Percentiles rank a stretch among this genome's conserved stretches.
Conservation (phyloP, 345 rosid genomes). For the Erysimum cheiranthoides region DNA sequence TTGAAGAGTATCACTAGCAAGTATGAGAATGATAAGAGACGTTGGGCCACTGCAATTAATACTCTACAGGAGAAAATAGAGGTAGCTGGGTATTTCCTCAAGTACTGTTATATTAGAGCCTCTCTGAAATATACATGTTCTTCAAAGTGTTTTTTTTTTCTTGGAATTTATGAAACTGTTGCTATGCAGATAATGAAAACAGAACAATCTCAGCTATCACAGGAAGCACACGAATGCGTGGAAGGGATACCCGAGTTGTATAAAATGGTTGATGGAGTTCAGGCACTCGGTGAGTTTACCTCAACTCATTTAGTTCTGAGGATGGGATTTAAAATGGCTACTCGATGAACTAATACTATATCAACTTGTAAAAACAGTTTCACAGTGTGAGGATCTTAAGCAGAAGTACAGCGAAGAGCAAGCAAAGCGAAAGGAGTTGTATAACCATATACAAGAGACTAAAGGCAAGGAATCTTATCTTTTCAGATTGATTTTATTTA, state of each 20-base stretch:
- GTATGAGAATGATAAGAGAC: slow-evolving; percentile 64
- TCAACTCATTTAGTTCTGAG: slow-evolving; percentile 3
- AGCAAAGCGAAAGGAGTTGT: slow-evolving; percentile 86
- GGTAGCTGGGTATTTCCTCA: slow-evolving; percentile 48
- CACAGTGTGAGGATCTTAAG: slow-evolving; percentile 90
- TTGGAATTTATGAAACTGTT: slow-evolving; percentile 22
- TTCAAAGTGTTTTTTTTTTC: not conserved
- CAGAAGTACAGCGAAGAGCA: slow-evolving; percentile 80
- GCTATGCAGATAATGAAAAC: slow-evolving; percentile 71
- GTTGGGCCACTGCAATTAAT: slow-evolving; percentile 60
- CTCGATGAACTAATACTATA: slow-evolving; percentile 33
- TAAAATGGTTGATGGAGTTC: slow-evolving; percentile 88
- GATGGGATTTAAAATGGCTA: slow-evolving; percentile 21
- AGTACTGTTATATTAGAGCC: slow-evolving; percentile 4
- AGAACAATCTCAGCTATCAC: slow-evolving; percentile 79
- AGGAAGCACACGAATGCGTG: slow-evolving; percentile 80
- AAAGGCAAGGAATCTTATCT: slow-evolving; percentile 56
- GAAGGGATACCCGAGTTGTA: slow-evolving; percentile 79
- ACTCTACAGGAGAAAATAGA: slow-evolving; percentile 66
- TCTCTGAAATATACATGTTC: slow-evolving; percentile 5
- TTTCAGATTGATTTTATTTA: slow-evolving; percentile 16
- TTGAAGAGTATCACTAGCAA: slow-evolving; percentile 59
- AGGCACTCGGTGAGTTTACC: slow-evolving; percentile 73
- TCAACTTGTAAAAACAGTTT: slow-evolving; percentile 57
- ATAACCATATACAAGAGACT: slow-evolving; percentile 88